Evolutionary conservation across 176 grass and related monocot genomes (phyloP), one percentile per base, ranked within the genome.

Genomic region (maize (Zea mays)): DNA sequence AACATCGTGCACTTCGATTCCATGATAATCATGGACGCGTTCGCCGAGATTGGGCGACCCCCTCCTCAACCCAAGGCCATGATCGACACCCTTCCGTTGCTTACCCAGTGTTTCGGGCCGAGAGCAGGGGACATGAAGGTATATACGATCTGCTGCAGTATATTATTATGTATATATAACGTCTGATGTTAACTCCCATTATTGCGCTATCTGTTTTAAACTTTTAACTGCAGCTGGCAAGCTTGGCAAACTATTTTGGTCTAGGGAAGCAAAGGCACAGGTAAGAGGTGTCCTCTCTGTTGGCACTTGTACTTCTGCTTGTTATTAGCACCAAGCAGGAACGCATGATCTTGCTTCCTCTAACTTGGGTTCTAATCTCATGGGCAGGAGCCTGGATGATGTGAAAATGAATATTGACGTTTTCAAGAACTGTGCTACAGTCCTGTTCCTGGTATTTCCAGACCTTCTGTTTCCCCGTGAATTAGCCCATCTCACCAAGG

Each of bases 121-220:
- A 88, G 95, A 86, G 91, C 95, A 10, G 91, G 91, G 33, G 61
- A 98, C 64, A 97, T 98, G 95, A 94, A 98, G 91, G 95, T 94
- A 81, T 94, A 81, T 7, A 34, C 1, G 2, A 72, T 38, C 35
- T 64, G 34, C 35, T 27, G 27, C 27, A 27, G 27, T 27, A 27
- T 27, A 27, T 27, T 27, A 27, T 27, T 27, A 27, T 27, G 27
- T 27, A 27, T 27, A 27, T 27, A 27, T 27, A 27, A 27, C 27
- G 27, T 58, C 59, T 59, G 9, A 83, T 40, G 37, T 36, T 36
- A 3, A 33, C 36, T 62, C 10, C 57, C 52, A 56, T 13, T 51
- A 56, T 13, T 51, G 27, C 58, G 3, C 11, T 36, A 13, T 87
- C 67, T 71, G 38, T 21, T 15, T 42, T 79, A 10, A 33, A 73